Percentiles rank a stretch among this genome's conserved stretches.
Conservation (phyloP, 176 grass and related monocot genomes). For the Triticum dicoccoides region DNA sequence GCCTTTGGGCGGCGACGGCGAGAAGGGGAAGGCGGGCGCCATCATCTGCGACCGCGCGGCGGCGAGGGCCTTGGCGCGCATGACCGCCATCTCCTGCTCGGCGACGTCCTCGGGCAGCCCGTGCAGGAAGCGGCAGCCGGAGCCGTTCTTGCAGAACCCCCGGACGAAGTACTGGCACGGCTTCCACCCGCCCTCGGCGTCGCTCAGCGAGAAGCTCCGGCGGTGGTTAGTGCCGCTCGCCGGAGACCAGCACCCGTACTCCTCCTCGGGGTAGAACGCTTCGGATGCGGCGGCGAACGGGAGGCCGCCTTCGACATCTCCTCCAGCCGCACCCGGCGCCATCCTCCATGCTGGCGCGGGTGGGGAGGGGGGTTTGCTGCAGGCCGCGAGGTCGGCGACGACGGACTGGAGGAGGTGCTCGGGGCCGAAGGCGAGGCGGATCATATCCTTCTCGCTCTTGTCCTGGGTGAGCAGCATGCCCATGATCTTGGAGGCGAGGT, state of each 20-base stretch:
- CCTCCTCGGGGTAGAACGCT: conserved; percentile 13
- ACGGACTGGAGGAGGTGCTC: conserved; percentile 65
- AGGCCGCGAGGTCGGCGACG: conserved; percentile 44
- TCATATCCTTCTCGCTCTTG: conserved; percentile 68
- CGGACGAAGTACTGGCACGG: conserved; percentile 52
- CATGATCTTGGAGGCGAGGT: conserved; percentile 75
- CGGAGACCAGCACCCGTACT: conserved; percentile 38
- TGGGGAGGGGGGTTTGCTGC: not conserved
- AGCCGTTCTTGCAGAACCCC: conserved; percentile 55
- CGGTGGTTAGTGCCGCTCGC: not conserved
- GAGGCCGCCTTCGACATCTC: not conserved
- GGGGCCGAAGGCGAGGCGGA: conserved; percentile 75
- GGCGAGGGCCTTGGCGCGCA: conserved; percentile 39
- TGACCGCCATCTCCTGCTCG: conserved; percentile 43
- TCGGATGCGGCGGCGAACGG: conserved; percentile 19
- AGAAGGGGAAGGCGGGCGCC: conserved; percentile 64
- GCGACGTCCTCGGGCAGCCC: conserved; percentile 22
- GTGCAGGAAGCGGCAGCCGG: conserved; percentile 51
- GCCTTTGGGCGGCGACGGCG: conserved; percentile 38
- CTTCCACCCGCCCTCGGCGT: conserved; percentile 34
- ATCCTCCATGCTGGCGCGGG: not conserved
- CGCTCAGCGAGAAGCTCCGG: conserved; percentile 32
- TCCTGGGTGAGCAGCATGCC: conserved; percentile 63
- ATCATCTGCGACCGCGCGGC: conserved; percentile 46
- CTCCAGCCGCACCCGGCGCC: not conserved